Evolutionary conservation across 2,329 filamentous ascomycete genomes (phyloP), one percentile per base, ranked within the genome.

Genomic region (Sclerotinia minor): DNA sequence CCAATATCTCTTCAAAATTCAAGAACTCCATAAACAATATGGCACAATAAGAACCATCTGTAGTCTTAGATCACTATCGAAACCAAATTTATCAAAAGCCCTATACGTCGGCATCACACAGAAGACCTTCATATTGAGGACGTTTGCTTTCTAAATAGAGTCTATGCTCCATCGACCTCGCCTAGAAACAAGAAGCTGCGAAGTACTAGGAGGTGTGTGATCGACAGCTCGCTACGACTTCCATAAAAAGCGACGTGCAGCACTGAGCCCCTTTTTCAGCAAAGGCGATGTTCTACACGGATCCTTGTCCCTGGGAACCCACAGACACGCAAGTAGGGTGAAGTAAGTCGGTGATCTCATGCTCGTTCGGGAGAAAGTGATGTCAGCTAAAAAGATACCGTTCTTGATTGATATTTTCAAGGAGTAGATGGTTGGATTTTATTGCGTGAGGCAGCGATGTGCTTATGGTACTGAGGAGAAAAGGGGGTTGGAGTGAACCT

Each of bases 1-100:
- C 2, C 75, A 79, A 71, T 82, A 81, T 68, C 79, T 75, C 21
- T 79, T 77, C 72, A 77, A 80, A 67, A 79, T 82, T 35, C 72
- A 76, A 58, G 74, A 79, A 61, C 73, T 82, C 71, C 81, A 83
- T 71, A 71, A 79, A 55, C 70, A 73, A 69, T 82, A 82, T 66
- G 74, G n/a, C n/a, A n/a, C n/a, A n/a, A n/a, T n/a, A n/a, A n/a
- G n/a, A n/a, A n/a, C n/a, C n/a, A n/a, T n/a, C n/a, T n/a, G n/a
- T n/a, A n/a, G n/a, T n/a, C n/a, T n/a, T n/a, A 35, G 17, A 9
- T 19, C 19, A 11, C 7, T 54, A 5, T 17, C 13, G 52, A 54
- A 8, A 11, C 35, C 5, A 2, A 54, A 3, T 5, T 54, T 21
- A 54, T 19, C 5, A 21, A 32, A 78, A 76, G 76, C 5, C 78